Percentiles rank a stretch among this genome's conserved stretches.
These are phyloP conservation scores for Hanseniaspora mollemarum DNA, from an alignment of 805 yeast genomes.

Conservation along the genomic window DNA sequence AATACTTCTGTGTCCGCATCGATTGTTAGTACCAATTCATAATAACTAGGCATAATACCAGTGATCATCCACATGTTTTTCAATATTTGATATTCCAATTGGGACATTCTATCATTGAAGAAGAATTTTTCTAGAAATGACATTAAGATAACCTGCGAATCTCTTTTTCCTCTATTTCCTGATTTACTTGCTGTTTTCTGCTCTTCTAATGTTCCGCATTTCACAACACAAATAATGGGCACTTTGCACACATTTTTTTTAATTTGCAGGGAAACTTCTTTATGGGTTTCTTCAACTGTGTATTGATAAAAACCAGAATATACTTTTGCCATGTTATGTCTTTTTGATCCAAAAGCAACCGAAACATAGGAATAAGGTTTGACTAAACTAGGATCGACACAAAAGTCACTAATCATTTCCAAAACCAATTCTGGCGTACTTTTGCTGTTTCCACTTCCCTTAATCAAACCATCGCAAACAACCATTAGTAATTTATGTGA, in stretches of 20 bases:
- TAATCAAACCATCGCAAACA: slow-evolving; percentile 86
- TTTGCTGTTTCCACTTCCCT: slow-evolving; percentile 82
- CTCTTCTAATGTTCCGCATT: slow-evolving; percentile 81
- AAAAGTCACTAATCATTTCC: slow-evolving; percentile 74
- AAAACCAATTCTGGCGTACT: slow-evolving; percentile 85
- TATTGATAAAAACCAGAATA: slow-evolving; percentile 90
- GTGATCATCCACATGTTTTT: slow-evolving; percentile 69
- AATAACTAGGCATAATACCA: slow-evolving; percentile 71
- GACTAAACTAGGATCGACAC: slow-evolving; percentile 61
- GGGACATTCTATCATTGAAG: slow-evolving; percentile 90
- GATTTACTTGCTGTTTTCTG: slow-evolving; percentile 53
- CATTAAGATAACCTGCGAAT: slow-evolving; percentile 84
- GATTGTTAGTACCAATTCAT: slow-evolving; percentile 79
- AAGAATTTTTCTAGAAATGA: slow-evolving; percentile 77
- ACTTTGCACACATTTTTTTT: slow-evolving; percentile 61
- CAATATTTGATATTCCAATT: slow-evolving; percentile 68
- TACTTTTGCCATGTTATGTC: slow-evolving; percentile 96
- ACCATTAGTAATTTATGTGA: slow-evolving; percentile 80
- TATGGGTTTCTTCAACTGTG: slow-evolving; percentile 31
- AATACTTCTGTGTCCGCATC: slow-evolving; percentile 87
- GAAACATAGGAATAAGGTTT: slow-evolving; percentile 82
- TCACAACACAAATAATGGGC: slow-evolving; percentile 67
- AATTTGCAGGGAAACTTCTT: slow-evolving; percentile 58
- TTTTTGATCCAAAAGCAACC: slow-evolving; percentile 83
- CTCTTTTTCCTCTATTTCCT: slow-evolving; percentile 94